Conservation (phyloP, 805 yeast species). For the Schwanniomyces occidentalis region DNA sequence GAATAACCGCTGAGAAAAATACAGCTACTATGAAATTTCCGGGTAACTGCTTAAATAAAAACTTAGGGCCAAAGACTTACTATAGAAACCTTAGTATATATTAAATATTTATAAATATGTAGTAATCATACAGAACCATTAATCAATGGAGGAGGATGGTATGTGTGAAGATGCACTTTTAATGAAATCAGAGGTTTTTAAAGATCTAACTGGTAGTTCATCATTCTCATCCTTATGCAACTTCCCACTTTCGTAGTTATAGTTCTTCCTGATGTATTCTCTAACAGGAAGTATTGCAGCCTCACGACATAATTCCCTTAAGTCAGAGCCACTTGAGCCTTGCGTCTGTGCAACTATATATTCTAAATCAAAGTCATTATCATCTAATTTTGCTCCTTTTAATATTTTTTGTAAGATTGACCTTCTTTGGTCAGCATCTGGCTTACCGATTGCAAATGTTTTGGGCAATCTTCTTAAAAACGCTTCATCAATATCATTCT, state of each 20-base stretch:
- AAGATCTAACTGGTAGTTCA: slow-evolving; percentile 55
- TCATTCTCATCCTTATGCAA: slow-evolving; percentile 23
- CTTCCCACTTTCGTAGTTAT: slow-evolving; percentile 48
- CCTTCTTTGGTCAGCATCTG: slow-evolving; percentile 63
- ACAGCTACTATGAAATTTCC: no score
- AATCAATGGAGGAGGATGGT: slow-evolving; percentile 20
- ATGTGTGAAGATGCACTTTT: slow-evolving; percentile 18
- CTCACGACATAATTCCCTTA: slow-evolving; percentile 87
- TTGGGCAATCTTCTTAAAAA: slow-evolving; percentile 92
- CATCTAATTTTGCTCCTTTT: slow-evolving; percentile 61
- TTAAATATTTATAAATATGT: slow-evolving; percentile 2
- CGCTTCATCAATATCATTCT: slow-evolving; percentile 88
- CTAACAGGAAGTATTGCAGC: slow-evolving; percentile 90
- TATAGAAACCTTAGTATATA: no score
- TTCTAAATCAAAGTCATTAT: slow-evolving; percentile 55
- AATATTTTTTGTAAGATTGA: slow-evolving; percentile 72
- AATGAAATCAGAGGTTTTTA: slow-evolving; percentile 63
- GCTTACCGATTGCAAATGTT: slow-evolving; percentile 75
- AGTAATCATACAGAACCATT: slow-evolving; percentile 2
- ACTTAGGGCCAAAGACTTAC: no score
- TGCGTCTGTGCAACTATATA: slow-evolving; percentile 61
- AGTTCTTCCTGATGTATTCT: slow-evolving; percentile 71
- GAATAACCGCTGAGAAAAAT: no score
- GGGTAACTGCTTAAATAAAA: no score
- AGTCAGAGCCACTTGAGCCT: slow-evolving; percentile 81